Evolutionary conservation across 495 filamentous ascomycete genomes (phyloP), one percentile per base, ranked within the genome.

Genomic region (Tetracladium marchalianum): DNA sequence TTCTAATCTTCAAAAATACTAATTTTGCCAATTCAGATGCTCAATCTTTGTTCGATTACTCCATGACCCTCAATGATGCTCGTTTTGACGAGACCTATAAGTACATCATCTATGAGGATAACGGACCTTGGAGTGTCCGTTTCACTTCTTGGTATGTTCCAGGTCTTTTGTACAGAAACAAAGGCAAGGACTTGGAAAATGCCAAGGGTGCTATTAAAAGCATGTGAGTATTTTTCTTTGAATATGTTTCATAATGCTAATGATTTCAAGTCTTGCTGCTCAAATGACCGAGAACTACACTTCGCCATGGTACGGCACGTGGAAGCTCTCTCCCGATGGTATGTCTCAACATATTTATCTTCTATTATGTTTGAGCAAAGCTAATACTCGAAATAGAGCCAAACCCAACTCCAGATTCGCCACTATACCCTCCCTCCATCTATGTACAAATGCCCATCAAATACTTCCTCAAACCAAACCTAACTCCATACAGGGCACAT

Each of bases 81-180:
- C 52, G 60, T 1, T 62, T 51, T 49, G 60, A 62, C 31, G 46
- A 58, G 34, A 59, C 57, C 0, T 62, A 62, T 36, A 62, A 60
- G n/a, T 56, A 50, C 34, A 47, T 60, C 34, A 56, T 48, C 37
- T 62, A 61, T 35, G 44, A 55, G 2, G 55, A 61, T 34, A 58
- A 50, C 17, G 60, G 60, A 0, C 57, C 60, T 31, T 62, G 60
- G 60, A 58, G 54, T 45, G 53, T 54, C 24, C 55, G 60, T 13
- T 62, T 62, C 40, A 62, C 60, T 8, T 55, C 57, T 12, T 62
- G 60, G 60, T 62, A 62, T 46, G 51, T 44, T 18, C 55, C 60
- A 1, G 60, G 60, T 13, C 47, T 62, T 5, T 39, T 62, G 11
- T 51, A 56, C 31, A 50, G 60, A 17, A 62, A 62, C 43, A 36